phyloP scores from a whole-genome alignment of 2,329 filamentous ascomycete species.

The Aspergillus arachidicola region DNA sequence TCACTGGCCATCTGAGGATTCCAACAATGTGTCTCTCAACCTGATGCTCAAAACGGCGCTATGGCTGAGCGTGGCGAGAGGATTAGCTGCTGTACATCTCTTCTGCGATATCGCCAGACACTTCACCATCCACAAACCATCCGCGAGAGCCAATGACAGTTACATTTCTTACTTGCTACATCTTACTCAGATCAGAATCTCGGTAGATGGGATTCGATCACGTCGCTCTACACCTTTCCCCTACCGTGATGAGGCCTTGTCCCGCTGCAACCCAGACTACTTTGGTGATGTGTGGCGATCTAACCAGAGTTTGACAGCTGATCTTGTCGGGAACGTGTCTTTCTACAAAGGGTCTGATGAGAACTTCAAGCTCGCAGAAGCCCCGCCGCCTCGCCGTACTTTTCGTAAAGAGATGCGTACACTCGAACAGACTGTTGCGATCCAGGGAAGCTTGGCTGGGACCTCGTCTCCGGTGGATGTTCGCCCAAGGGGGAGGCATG shows the following conservation, averaged over 20 bases:
- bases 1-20: constrained; percentile 15
- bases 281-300: constrained; percentile 23
- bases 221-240: constrained; percentile 13
- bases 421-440: neutral
- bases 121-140: constrained; percentile 22
- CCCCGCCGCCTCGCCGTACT: constrained; percentile 7
- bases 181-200: constrained; percentile 19
- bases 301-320: constrained; percentile 10
- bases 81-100: constrained; percentile 30
- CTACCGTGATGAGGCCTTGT: constrained; percentile 9
- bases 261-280: constrained; percentile 18
- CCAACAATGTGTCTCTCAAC: constrained; percentile 10
- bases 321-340: constrained; percentile 12
- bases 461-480: neutral
- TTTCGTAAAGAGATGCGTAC: constrained; percentile 13
- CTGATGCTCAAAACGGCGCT: constrained; percentile 27
- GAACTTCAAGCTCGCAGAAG: constrained; percentile 1
- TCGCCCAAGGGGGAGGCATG: neutral
- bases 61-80: constrained; percentile 30
- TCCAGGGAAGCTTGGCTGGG: neutral
- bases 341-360: constrained; percentile 9
- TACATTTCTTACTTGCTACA: constrained; percentile 18
- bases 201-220: constrained; percentile 11
- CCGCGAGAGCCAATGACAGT: neutral
- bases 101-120: constrained; percentile 30